A percentile compares a stretch with the other conserved stretches of the same genome.
These are phyloP conservation scores for Globisporangium cylindrosporum DNA, from an alignment of 352 stramenopile species.

Conservation along the genomic window DNA sequence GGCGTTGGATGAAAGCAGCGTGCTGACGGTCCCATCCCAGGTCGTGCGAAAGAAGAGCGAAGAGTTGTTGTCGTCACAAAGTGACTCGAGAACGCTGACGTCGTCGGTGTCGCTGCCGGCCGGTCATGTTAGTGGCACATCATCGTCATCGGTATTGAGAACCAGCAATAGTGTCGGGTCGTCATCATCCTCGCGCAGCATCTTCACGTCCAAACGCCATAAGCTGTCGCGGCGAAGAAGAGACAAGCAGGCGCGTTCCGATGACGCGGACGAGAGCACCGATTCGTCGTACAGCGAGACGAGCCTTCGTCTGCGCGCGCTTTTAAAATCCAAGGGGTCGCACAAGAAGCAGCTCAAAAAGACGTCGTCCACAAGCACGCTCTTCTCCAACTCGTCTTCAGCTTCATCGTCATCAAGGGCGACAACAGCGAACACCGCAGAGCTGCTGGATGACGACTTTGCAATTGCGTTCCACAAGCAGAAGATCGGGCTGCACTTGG, in stretches of 20 bases:
- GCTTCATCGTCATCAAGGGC: slow-evolving; percentile 11
- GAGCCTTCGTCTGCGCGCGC: slow-evolving; percentile 9
- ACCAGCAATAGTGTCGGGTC: background rate
- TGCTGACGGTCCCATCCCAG: slow-evolving; percentile 46
- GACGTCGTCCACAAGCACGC: slow-evolving; percentile 21
- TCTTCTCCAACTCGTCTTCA: slow-evolving; percentile 17
- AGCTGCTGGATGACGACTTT: slow-evolving; percentile 42
- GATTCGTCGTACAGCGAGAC: slow-evolving; percentile 12
- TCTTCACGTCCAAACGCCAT: background rate
- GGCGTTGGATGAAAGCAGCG: slow-evolving; percentile 35
- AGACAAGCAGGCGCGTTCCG: background rate
- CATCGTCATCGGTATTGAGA: background rate
- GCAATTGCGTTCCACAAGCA: slow-evolving; percentile 53
- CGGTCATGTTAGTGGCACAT: background rate
- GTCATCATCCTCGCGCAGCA: background rate
- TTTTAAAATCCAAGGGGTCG: slow-evolving; percentile 9
- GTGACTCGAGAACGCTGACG: background rate
- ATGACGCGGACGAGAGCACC: background rate
- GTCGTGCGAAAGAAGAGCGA: slow-evolving; percentile 38
- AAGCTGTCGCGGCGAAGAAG: slow-evolving; percentile 10
- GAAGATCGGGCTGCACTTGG: slow-evolving; percentile 65
- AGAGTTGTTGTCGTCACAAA: background rate
- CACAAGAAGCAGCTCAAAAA: slow-evolving; percentile 25
- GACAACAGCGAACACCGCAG: background rate
- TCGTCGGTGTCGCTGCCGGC: background rate